Evolutionary conservation across 2,329 filamentous ascomycete species (phyloP).

Genomic region (Aspergillus spinulosporus): DNA sequence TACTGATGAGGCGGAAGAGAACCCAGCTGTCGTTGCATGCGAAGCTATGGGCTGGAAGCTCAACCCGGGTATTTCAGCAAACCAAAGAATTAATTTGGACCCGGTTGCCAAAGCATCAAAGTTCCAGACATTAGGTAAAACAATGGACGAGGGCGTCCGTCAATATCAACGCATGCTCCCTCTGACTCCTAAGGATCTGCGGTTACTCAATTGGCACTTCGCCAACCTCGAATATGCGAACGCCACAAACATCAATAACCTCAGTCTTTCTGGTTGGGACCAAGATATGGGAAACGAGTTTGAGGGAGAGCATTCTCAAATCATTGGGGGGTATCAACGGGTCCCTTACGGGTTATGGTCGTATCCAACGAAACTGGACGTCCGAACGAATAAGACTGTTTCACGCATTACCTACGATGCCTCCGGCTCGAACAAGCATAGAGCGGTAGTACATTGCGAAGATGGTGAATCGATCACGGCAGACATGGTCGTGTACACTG

Average conservation of each 20-base stretch:
- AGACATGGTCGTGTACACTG: constrained; percentile 85
- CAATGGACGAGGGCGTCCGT: constrained; percentile 85
- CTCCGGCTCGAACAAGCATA: constrained; percentile 43
- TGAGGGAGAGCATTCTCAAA: constrained; percentile 89
- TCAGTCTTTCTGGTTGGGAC: constrained; percentile 92
- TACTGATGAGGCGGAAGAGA: constrained; percentile 66
- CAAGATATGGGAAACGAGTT: constrained; percentile 98
- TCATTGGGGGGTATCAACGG: constrained; percentile 90
- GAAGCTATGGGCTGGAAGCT: constrained; percentile 80
- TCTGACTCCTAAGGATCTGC: constrained; percentile 79
- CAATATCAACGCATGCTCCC: constrained; percentile 85
- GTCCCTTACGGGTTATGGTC: constrained; percentile 83
- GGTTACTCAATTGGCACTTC: constrained; percentile 95
- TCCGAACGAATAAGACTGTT: constrained; percentile 72
- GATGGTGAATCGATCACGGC: constrained; percentile 75
- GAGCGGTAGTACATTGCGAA: constrained; percentile 69
- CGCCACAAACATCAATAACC: constrained; percentile 78
- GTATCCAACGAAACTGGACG: constrained; percentile 72
- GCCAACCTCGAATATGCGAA: constrained; percentile 98
- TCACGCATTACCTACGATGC: constrained; percentile 67
- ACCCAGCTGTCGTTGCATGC: constrained; percentile 74
- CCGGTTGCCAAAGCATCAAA: constrained; percentile 60
- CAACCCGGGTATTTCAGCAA: constrained; percentile 61
- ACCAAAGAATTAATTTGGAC: constrained; percentile 71
- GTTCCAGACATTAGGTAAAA: constrained; percentile 78